phyloP scores from a whole-genome alignment of 352 stramenopile genomes.

The Pythium insidiosum region DNA sequence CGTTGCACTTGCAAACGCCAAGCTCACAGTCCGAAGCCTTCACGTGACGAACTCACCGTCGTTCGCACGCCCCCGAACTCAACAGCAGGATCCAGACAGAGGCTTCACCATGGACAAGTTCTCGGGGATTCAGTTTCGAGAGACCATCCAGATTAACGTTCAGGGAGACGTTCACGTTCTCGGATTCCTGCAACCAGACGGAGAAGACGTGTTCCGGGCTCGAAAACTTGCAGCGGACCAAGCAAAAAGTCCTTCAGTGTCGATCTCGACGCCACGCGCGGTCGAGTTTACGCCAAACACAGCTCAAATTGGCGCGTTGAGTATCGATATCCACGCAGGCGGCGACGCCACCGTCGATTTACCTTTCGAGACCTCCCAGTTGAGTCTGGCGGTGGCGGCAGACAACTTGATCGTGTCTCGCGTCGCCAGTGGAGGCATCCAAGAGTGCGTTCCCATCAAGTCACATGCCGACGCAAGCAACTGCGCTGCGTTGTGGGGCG shows the following conservation, averaged over 20 bases:
- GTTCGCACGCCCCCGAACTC: too few relatives aligned
- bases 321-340: conserved; percentile 9
- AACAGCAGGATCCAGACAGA: too few relatives aligned
- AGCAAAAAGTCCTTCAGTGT: conserved; percentile 1
- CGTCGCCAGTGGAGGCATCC: conserved; percentile 9
- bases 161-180: conserved; percentile 14
- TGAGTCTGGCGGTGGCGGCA: conserved; percentile 9
- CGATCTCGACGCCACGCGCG: conserved; percentile 1
- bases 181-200: conserved; percentile 11
- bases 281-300: conserved; percentile 13
- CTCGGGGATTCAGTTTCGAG: conserved; percentile 54
- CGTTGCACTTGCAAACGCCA: conserved; percentile 13
- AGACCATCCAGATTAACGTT: conserved; percentile 21
- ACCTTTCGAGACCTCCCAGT: conserved; percentile 14
- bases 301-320: conserved; percentile 12
- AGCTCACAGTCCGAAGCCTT: too few relatives aligned
- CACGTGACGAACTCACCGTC: not conserved
- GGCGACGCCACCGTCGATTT: conserved; percentile 15
- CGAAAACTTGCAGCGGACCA: too few relatives aligned
- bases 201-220: too few relatives aligned
- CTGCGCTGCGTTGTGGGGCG: not conserved
- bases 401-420: conserved; percentile 10
- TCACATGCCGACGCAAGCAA: conserved; percentile 1
- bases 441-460: conserved; percentile 12
- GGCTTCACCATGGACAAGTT: conserved; percentile 48